Conservation (phyloP, 1,139 yeast genomes). For the Diutina catenulata region DNA sequence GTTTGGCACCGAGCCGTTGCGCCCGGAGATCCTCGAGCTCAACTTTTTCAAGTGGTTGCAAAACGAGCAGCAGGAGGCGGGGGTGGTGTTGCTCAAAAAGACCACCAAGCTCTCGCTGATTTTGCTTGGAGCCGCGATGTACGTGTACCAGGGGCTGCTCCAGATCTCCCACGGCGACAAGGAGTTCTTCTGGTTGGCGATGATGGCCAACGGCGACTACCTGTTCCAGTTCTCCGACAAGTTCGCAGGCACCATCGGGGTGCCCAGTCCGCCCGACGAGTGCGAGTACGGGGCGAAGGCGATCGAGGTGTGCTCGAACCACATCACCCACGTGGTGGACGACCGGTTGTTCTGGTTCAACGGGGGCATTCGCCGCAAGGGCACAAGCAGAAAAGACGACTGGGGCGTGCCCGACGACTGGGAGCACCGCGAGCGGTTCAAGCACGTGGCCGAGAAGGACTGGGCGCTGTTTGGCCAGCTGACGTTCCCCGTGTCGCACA, state of each 20-base stretch:
- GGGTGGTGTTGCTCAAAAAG: not conserved
- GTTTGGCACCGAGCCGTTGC: not conserved
- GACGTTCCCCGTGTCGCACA: not conserved
- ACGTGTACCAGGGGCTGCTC: not conserved
- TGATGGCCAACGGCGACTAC: not conserved
- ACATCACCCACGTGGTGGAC: not conserved
- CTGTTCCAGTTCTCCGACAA: not conserved
- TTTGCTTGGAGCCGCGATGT: not conserved
- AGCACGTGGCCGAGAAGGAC: not conserved
- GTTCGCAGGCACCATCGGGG: not conserved
- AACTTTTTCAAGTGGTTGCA: not conserved
- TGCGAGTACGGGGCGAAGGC: too few relatives aligned
- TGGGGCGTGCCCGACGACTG: not conserved
- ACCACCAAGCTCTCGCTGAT: not conserved
- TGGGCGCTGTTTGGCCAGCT: not conserved
- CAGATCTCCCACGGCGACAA: constrained; percentile 1
- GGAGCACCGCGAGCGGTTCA: not conserved
- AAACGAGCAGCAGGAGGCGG: not conserved
- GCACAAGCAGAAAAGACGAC: not conserved
- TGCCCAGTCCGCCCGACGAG: too few relatives aligned
- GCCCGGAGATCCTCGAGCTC: not conserved
- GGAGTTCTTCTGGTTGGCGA: constrained; percentile 2
- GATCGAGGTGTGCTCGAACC: not conserved
- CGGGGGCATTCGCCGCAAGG: not conserved
- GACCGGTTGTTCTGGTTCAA: not conserved